These are phyloP conservation scores for Candida succiphila DNA, from an alignment of 805 yeast species.

Conservation along the genomic window DNA sequence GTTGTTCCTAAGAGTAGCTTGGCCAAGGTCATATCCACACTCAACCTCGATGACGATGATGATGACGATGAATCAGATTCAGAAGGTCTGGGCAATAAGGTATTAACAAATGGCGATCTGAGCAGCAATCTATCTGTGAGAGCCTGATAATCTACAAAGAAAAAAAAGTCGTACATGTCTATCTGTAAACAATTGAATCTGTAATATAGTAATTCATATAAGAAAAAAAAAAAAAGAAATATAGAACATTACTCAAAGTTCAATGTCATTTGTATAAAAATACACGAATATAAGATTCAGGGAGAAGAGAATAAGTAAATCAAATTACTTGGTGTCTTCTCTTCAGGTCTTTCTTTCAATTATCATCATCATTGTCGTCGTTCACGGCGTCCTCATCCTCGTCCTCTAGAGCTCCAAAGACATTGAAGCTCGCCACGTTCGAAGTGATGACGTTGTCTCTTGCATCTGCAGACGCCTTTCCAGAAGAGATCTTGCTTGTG, in stretches of 20 bases:
- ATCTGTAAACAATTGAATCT: not conserved
- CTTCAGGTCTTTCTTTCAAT: conserved; percentile 2
- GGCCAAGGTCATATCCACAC: conserved; percentile 11
- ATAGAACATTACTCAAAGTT: too few relatives aligned
- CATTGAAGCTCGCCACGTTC: conserved; percentile 60
- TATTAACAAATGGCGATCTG: too few relatives aligned
- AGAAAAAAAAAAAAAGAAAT: too few relatives aligned
- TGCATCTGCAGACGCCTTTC: conserved; percentile 58
- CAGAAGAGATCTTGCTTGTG: conserved; percentile 64
- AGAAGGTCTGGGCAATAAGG: too few relatives aligned
- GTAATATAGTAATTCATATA: too few relatives aligned
- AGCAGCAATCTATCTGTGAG: not conserved
- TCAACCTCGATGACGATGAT: conserved; percentile 12
- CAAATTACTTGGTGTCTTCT: too few relatives aligned
- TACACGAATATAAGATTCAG: too few relatives aligned
- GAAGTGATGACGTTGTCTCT: conserved; percentile 64
- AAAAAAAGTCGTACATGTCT: not conserved
- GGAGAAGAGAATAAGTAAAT: too few relatives aligned
- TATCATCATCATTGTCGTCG: conserved; percentile 10
- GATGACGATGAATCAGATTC: not conserved
- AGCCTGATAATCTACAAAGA: not conserved
- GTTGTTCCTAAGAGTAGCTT: conserved; percentile 8
- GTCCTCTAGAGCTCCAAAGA: conserved; percentile 67
- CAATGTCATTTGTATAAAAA: too few relatives aligned
- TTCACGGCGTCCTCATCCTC: conserved; percentile 37